Conservation (phyloP, 2,329 filamentous ascomycete species). For the Fusarium longipes region DNA sequence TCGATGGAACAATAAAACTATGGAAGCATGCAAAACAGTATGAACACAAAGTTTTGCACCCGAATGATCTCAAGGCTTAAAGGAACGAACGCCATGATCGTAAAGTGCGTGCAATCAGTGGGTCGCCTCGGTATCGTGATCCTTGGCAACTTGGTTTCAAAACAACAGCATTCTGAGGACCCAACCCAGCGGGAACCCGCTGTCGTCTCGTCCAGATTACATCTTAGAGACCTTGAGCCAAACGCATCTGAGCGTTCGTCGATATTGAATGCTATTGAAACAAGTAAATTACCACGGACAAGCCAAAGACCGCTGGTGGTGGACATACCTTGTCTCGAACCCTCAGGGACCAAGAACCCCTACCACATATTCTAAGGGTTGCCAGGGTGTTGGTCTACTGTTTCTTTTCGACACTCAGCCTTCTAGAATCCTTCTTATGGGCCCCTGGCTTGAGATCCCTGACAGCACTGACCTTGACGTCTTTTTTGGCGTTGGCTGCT, state of each 20-base stretch:
- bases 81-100: conserved; percentile 1
- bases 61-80: conserved; percentile 1
- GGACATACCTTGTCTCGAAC: conserved; percentile 12
- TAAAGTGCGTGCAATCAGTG: conserved; percentile 26
- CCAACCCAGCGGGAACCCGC: not conserved
- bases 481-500: conserved; percentile 28
- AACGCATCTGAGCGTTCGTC: not conserved
- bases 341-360: conserved; percentile 21
- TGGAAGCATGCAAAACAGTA: conserved; percentile 1
- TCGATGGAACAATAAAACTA: not conserved
- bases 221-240: not conserved
- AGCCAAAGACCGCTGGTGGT: conserved; percentile 12
- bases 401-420: conserved; percentile 34
- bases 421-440: conserved; percentile 46
- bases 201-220: conserved; percentile 11
- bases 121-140: conserved; percentile 11
- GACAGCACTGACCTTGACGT: conserved; percentile 28
- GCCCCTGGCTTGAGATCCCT: conserved; percentile 32
- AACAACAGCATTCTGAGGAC: conserved; percentile 20
- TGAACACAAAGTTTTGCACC: not conserved
- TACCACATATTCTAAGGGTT: conserved; percentile 21
- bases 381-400: conserved; percentile 5
- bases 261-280: not conserved
- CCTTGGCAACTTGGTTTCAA: conserved; percentile 29
- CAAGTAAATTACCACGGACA: conserved; percentile 7